A percentile compares a stretch with the other conserved stretches of the same genome.
Conservation (phyloP, 495 filamentous ascomycete genomes). For the Talaromyces proteolyticus region DNA sequence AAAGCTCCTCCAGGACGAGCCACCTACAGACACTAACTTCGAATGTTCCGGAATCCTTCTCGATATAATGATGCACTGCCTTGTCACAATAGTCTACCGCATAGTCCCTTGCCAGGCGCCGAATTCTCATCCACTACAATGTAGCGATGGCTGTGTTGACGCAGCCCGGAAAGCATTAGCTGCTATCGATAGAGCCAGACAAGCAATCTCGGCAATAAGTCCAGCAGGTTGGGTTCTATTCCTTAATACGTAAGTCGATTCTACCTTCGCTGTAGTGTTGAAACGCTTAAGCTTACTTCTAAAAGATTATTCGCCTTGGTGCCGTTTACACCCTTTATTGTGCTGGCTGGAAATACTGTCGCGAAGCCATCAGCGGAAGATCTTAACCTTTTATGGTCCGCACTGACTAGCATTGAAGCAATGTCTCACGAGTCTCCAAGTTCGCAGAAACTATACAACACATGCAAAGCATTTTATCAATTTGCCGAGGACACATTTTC, state of each 20-base stretch:
- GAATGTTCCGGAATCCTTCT: not conserved
- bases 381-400: not conserved
- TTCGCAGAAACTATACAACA: not conserved
- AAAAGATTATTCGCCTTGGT: not conserved
- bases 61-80: not conserved
- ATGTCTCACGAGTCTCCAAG: not conserved
- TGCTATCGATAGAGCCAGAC: not conserved
- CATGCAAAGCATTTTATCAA: not conserved
- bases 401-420: not conserved
- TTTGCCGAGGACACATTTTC: not conserved
- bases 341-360: not conserved
- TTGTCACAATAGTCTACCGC: not conserved
- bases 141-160: not conserved
- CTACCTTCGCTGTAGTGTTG: no score
- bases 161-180: not conserved
- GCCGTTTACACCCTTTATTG: not conserved
- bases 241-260: not conserved
- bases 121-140: not conserved
- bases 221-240: not conserved
- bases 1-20: not conserved
- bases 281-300: not conserved
- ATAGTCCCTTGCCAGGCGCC: not conserved
- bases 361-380: not conserved
- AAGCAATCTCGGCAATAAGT: not conserved
- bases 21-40: not conserved